Evolutionary conservation across 805 yeast species (phyloP).

Genomic region (Sugiyamaella qingdaonensis): DNA sequence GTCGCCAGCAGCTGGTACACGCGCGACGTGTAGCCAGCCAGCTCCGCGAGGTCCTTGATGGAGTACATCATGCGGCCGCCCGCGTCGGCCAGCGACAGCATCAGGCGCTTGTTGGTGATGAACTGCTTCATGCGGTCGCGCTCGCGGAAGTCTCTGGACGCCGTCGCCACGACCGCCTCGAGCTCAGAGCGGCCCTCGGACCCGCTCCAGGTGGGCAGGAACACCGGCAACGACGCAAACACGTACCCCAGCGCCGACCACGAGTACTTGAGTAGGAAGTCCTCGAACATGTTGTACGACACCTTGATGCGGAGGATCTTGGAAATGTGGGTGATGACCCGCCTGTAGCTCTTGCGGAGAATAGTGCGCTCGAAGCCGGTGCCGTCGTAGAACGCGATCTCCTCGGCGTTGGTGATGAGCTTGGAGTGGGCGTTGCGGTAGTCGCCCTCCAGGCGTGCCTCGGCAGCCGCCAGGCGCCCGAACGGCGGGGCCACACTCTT

Average conservation of each 20-base stretch:
- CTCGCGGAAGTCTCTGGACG: constrained; percentile 23
- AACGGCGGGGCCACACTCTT: constrained; percentile 78
- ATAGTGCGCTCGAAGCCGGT: constrained; percentile 69
- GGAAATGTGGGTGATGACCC: constrained; percentile 51
- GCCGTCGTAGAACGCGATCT: constrained; percentile 91
- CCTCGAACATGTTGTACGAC: constrained; percentile 71
- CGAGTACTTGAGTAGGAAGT: constrained; percentile 79
- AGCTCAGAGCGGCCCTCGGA: constrained; percentile 27
- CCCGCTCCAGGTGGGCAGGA: constrained; percentile 47
- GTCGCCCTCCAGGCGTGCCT: constrained; percentile 80
- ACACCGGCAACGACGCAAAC: constrained; percentile 85
- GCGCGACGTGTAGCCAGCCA: constrained; percentile 86
- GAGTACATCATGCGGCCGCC: constrained; percentile 94
- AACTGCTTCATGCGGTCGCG: constrained; percentile 71
- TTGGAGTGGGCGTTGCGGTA: constrained; percentile 83
- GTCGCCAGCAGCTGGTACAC: constrained; percentile 72
- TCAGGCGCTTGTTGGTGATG: constrained; percentile 82
- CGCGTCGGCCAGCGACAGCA: constrained; percentile 90
- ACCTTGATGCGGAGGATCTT: constrained; percentile 57
- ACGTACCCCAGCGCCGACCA: constrained; percentile 97
- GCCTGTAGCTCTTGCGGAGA: constrained; percentile 53
- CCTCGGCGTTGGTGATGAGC: constrained; percentile 84
- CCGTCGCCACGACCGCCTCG: constrained; percentile 16
- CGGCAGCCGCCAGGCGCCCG: constrained; percentile 67
- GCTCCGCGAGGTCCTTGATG: constrained; percentile 83